phyloP scores from a whole-genome alignment of 345 rosid species.

The Bruguiera sexangula region DNA sequence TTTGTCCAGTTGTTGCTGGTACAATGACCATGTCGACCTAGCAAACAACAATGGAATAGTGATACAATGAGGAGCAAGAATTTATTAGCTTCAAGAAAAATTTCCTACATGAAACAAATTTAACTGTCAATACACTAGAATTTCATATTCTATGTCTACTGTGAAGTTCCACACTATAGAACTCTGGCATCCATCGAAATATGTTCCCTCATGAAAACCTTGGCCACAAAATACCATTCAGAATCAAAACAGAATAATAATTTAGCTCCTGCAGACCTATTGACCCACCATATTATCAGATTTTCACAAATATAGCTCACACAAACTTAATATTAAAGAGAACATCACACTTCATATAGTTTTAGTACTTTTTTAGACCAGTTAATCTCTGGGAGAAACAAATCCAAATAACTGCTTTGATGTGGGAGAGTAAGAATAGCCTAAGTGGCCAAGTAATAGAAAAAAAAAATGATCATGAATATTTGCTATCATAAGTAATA shows the following conservation, averaged over 20 bases:
- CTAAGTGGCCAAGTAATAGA: too few species aligned
- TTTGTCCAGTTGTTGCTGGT: slow-evolving; percentile 89
- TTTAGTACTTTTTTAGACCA: too few species aligned
- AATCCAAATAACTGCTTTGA: too few species aligned
- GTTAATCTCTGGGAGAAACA: too few species aligned
- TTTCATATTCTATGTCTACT: background rate
- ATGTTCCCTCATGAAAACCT: background rate
- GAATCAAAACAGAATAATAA: too few species aligned
- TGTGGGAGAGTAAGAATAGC: too few species aligned
- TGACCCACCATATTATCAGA: too few species aligned
- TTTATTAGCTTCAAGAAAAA: background rate
- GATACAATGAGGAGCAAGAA: background rate
- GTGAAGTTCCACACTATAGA: background rate
- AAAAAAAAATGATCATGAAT: too few species aligned
- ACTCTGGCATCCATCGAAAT: background rate
- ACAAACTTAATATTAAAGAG: background rate
- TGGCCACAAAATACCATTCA: too few species aligned
- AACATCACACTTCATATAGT: background rate
- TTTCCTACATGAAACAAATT: background rate
- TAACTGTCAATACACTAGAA: background rate
- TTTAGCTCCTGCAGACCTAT: too few species aligned
- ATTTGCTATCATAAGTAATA: too few species aligned
- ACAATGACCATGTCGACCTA: slow-evolving; percentile 95
- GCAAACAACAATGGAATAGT: background rate
- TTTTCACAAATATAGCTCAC: background rate